Conservation (phyloP, 441 rosid species). For the Populus tomentosa region DNA sequence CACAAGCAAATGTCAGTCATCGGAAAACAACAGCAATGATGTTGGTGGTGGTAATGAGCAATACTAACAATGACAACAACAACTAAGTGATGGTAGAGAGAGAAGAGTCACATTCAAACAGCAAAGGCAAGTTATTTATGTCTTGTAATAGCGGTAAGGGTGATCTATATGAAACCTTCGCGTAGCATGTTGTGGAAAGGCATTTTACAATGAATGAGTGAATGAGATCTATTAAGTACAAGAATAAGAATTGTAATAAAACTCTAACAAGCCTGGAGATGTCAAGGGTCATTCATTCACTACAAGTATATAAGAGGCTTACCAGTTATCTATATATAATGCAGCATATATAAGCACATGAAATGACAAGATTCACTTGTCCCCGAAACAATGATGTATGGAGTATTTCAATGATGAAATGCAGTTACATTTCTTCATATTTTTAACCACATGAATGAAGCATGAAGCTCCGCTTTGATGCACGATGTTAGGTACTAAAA, state of each 20-base stretch:
- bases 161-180: background rate
- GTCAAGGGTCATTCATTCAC: background rate
- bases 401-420: background rate
- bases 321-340: background rate
- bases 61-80: background rate
- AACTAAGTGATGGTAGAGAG: background rate
- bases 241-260: background rate
- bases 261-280: background rate
- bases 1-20: conserved; percentile 25
- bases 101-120: background rate
- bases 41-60: background rate
- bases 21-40: background rate
- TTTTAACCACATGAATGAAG: background rate
- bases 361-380: background rate
- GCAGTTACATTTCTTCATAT: background rate
- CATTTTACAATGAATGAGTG: background rate
- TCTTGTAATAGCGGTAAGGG: background rate
- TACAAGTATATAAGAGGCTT: background rate
- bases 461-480: background rate
- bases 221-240: background rate
- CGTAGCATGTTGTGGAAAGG: background rate
- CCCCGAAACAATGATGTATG: background rate
- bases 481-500: background rate
- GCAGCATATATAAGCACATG: background rate
- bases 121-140: background rate